Percentiles rank a stretch among this genome's conserved stretches.
phyloP scores from a whole-genome alignment of 1,139 yeast genomes.

The Kodamaea ohmeri region DNA sequence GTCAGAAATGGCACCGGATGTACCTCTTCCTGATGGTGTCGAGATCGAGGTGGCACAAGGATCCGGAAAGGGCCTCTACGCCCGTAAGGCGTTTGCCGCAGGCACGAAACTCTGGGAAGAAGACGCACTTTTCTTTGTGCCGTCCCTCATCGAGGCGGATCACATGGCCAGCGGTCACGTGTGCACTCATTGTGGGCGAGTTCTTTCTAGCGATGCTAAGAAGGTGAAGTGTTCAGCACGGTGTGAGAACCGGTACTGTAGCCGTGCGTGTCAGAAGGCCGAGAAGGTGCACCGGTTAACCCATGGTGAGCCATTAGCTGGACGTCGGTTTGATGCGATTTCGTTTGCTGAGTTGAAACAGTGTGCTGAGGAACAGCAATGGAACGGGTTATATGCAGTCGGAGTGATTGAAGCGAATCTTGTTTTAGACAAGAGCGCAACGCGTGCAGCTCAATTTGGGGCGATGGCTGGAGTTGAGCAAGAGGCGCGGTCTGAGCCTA shows the following conservation, averaged over 20 bases:
- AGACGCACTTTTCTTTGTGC: conserved; percentile 61
- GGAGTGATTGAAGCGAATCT: conserved; percentile 55
- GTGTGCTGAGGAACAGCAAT: conserved; percentile 61
- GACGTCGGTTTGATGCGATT: conserved; percentile 36
- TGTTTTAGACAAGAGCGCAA: conserved; percentile 44
- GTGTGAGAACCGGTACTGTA: conserved; percentile 75
- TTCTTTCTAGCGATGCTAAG: conserved; percentile 36
- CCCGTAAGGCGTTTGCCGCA: conserved; percentile 42
- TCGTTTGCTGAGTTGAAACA: conserved; percentile 57
- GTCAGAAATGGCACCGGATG: conserved; percentile 51
- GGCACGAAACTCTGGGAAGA: conserved; percentile 61
- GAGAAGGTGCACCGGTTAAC: conserved; percentile 35
- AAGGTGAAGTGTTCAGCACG: conserved; percentile 52
- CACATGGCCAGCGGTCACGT: conserved; percentile 67
- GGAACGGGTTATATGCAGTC: conserved; percentile 69
- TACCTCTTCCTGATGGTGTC: conserved; percentile 47
- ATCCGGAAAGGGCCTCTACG: conserved; percentile 50
- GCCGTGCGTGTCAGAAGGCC: conserved; percentile 54
- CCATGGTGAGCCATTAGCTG: conserved; percentile 10
- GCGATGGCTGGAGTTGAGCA: conserved; percentile 74
- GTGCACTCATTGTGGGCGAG: conserved; percentile 74
- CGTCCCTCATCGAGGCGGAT: conserved; percentile 66
- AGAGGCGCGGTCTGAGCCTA: conserved; percentile 53
- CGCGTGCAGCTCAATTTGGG: conserved; percentile 42
- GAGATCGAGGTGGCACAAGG: conserved; percentile 42